Evolutionary conservation across 163 green algal genomes (phyloP).

Genomic region (Scenedesmus sp.): DNA sequence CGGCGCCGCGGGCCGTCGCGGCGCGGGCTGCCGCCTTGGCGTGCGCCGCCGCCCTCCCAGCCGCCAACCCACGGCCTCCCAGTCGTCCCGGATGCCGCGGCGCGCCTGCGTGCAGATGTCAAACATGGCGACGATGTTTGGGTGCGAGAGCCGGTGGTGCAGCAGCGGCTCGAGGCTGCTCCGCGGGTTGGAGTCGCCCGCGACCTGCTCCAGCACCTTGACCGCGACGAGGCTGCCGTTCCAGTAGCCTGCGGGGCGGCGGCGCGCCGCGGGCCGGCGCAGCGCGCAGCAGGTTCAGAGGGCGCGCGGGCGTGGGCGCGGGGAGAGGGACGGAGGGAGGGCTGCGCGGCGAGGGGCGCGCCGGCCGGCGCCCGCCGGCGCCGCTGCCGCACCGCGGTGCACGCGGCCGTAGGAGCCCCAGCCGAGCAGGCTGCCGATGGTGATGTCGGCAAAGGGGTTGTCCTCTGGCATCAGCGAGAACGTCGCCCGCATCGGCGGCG

Average conservation of each 20-base stretch:
- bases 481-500: constrained; percentile 16
- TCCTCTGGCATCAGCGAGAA: constrained; percentile 52
- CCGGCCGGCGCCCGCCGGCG: not conserved
- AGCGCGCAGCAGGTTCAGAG: too few species aligned
- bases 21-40: not conserved
- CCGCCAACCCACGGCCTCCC: not conserved
- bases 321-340: too few species aligned
- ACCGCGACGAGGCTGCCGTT: constrained; percentile 63
- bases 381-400: constrained; percentile 62
- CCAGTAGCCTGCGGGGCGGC: constrained; percentile 52
- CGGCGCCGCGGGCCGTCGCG: not conserved
- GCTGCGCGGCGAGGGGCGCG: too few species aligned
- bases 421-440: constrained; percentile 69
- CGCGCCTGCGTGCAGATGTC: constrained; percentile 41
- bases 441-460: constrained; percentile 69
- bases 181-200: constrained; percentile 45
- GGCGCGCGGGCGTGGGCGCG: too few species aligned
- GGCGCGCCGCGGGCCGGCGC: too few species aligned
- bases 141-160: constrained; percentile 54
- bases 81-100: not conserved
- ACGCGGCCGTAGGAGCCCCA: constrained; percentile 67
- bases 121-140: constrained; percentile 59
- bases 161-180: constrained; percentile 50
- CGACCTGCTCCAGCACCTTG: constrained; percentile 60
- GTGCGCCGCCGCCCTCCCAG: not conserved